Percentiles rank a stretch among this genome's conserved stretches.
These are phyloP conservation scores for Chlorella sp. DNA, from an alignment of 139 green algal species.

Conservation along the genomic window DNA sequence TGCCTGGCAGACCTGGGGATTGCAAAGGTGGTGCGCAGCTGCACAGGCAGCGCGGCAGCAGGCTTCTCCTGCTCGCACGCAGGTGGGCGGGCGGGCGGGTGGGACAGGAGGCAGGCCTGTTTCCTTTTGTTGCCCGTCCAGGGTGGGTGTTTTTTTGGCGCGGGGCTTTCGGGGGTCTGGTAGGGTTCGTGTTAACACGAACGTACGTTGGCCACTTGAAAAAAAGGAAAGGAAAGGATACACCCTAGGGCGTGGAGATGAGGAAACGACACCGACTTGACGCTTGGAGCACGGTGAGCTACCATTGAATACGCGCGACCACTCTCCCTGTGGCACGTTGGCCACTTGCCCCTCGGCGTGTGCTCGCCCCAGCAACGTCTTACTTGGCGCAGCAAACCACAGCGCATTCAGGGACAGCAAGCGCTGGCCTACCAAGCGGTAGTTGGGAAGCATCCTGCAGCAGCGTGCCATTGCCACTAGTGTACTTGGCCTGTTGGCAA, in stretches of 20 bases:
- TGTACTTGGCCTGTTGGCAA: not conserved
- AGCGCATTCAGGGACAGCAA: too few species aligned
- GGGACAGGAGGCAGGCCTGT: not conserved
- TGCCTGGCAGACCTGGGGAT: conserved; percentile 12
- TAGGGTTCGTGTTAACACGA: not conserved
- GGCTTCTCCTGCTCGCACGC: not conserved
- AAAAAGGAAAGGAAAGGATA: too few species aligned
- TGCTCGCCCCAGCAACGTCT: not conserved
- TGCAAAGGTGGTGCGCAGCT: not conserved
- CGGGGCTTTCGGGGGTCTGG: not conserved
- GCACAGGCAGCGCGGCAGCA: not conserved
- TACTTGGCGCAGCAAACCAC: not conserved
- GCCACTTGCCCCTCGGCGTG: not conserved
- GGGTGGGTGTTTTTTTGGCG: too few species aligned
- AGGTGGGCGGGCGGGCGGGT: not conserved
- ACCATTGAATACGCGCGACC: too few species aligned
- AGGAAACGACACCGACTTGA: too few species aligned
- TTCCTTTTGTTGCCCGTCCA: too few species aligned
- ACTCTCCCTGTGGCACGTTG: too few species aligned
- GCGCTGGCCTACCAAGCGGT: not conserved
- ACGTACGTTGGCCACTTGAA: too few species aligned
- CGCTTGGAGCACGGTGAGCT: too few species aligned
- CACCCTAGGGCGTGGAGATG: too few species aligned
- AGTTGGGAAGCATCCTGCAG: not conserved
- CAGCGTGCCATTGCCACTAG: not conserved